Conservation (phyloP, 1,284 basidiomycete species). For the Hymenochaete sp. region DNA sequence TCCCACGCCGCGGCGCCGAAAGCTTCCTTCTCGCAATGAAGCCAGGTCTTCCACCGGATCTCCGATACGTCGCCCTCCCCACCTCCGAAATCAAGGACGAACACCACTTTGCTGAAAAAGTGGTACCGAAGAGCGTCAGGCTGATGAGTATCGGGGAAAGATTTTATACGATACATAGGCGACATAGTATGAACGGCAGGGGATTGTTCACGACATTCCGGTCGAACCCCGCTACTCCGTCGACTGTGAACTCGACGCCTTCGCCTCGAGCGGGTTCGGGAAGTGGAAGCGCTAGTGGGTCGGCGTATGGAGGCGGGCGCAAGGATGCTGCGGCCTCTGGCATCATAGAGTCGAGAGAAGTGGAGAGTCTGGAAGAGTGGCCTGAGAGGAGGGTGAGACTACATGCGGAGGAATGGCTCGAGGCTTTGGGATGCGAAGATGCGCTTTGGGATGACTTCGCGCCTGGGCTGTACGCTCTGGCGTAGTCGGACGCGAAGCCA, state of each 20-base stretch:
- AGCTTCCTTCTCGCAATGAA: constrained; percentile 41
- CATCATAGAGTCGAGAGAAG: constrained; percentile 16
- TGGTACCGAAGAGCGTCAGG: constrained; percentile 46
- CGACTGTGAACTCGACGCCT: background rate
- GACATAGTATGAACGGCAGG: no score
- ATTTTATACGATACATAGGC: constrained; percentile 42
- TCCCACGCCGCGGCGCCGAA: constrained; percentile 25
- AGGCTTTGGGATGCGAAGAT: constrained; percentile 47
- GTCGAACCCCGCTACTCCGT: background rate
- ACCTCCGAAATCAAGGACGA: constrained; percentile 40
- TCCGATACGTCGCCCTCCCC: constrained; percentile 45
- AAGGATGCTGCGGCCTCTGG: background rate
- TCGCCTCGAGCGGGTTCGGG: background rate
- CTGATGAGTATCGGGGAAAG: constrained; percentile 45
- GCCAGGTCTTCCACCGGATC: constrained; percentile 42
- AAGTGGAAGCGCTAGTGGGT: background rate
- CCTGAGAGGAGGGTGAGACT: constrained; percentile 42
- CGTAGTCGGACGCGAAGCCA: background rate
- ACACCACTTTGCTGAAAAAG: constrained; percentile 40
- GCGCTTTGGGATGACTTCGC: constrained; percentile 17
- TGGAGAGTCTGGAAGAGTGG: constrained; percentile 42
- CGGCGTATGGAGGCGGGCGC: background rate
- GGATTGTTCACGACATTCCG: no score
- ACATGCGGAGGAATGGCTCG: constrained; percentile 51
- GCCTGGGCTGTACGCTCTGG: no score